Percentiles rank a stretch among this genome's conserved stretches.
phyloP scores from a whole-genome alignment of 257 asterid species.

The Primulina tabacum region DNA sequence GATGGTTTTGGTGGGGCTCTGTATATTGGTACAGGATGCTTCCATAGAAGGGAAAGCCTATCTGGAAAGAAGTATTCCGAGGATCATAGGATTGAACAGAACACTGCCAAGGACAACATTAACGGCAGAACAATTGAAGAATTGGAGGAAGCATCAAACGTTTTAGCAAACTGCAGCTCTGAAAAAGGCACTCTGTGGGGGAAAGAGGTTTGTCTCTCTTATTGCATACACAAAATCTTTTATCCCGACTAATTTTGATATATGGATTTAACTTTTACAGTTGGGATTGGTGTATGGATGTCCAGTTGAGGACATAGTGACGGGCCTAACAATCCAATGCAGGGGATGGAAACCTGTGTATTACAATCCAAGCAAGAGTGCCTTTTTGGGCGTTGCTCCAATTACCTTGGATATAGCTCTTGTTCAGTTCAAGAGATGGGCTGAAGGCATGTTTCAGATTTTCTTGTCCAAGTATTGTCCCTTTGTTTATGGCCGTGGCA shows the following conservation, averaged over 20 bases:
- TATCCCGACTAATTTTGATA: not conserved
- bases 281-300: slow-evolving; percentile 81
- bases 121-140: slow-evolving; percentile 39
- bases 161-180: slow-evolving; percentile 54
- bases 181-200: slow-evolving; percentile 82
- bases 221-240: not conserved
- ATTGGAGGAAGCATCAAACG: slow-evolving; percentile 53
- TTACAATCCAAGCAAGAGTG: slow-evolving; percentile 54
- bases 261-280: slow-evolving; percentile 33
- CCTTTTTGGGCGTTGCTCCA: slow-evolving; percentile 67
- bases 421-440: slow-evolving; percentile 79
- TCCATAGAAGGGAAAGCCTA: slow-evolving; percentile 64
- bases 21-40: slow-evolving; percentile 69
- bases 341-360: slow-evolving; percentile 81
- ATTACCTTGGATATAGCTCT: slow-evolving; percentile 53
- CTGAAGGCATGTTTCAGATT: slow-evolving; percentile 72
- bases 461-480: slow-evolving; percentile 74
- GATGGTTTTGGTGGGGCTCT: slow-evolving; percentile 54
- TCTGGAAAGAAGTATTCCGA: slow-evolving; percentile 38
- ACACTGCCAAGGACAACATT: slow-evolving; percentile 14
- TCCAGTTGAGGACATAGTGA: slow-evolving; percentile 75
- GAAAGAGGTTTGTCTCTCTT: slow-evolving; percentile 43
- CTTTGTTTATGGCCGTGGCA: slow-evolving; percentile 52
- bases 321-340: slow-evolving; percentile 80
- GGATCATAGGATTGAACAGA: slow-evolving; percentile 24